phyloP scores from a whole-genome alignment of 495 filamentous ascomycete species.

The Aspergillus sparsus region DNA sequence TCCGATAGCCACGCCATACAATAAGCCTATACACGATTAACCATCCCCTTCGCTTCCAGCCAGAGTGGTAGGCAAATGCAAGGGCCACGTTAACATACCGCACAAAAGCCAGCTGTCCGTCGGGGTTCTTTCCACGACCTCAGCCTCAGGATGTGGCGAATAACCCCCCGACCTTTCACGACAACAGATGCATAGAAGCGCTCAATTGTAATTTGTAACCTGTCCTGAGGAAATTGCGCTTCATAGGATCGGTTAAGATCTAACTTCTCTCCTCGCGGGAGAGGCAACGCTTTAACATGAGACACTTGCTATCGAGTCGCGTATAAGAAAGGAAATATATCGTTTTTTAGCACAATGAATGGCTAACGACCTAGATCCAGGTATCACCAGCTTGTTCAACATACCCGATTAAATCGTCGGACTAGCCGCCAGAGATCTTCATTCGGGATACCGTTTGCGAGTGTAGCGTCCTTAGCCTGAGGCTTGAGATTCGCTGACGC shows the following conservation, averaged over 20 bases:
- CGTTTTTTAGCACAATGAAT: neutral
- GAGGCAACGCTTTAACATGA: conserved; percentile 70
- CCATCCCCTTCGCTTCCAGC: neutral
- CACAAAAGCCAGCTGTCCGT: conserved; percentile 67
- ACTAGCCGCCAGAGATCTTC: conserved; percentile 78
- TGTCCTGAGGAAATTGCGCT: conserved; percentile 85
- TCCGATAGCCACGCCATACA: conserved; percentile 73
- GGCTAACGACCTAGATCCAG: neutral
- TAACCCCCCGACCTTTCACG: conserved; percentile 60
- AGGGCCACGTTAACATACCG: conserved; percentile 53
- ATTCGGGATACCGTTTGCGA: conserved; percentile 56
- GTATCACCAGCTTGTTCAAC: neutral
- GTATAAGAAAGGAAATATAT: neutral
- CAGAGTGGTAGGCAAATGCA: neutral
- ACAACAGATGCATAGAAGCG: conserved; percentile 81
- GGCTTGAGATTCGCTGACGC: no score
- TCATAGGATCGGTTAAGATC: conserved; percentile 81
- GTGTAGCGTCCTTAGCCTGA: neutral
- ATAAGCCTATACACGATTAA: conserved; percentile 55
- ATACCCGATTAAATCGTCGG: conserved; percentile 77
- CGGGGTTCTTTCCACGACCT: conserved; percentile 78
- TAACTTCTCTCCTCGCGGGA: conserved; percentile 54
- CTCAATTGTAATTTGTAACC: conserved; percentile 75
- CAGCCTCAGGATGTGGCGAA: conserved; percentile 73
- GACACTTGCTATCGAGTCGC: conserved; percentile 71